Conservation (phyloP, 1,284 basidiomycete genomes). For the Pseudozyma sp. region DNA sequence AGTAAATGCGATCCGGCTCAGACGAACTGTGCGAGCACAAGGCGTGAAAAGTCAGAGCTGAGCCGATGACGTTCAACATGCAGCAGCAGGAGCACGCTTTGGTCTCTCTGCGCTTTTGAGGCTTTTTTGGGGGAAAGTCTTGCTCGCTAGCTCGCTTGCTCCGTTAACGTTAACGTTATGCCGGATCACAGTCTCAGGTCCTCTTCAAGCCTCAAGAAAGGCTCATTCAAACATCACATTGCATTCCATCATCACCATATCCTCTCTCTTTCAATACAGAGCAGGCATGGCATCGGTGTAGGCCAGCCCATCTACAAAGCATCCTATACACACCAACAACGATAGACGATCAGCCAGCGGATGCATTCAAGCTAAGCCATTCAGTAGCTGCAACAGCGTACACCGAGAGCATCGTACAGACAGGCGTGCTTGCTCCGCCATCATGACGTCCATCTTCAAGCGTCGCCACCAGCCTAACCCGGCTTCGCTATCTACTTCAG, state of each 20-base stretch:
- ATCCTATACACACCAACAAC: not conserved
- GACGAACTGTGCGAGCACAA: not conserved
- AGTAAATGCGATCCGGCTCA: too few relatives aligned
- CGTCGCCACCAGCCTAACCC: constrained; percentile 44
- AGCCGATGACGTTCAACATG: constrained; percentile 1
- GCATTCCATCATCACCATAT: not conserved
- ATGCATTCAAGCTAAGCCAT: not conserved
- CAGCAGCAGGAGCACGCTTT: not conserved
- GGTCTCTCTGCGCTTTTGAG: not conserved
- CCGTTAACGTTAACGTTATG: too few relatives aligned
- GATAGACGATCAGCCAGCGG: not conserved
- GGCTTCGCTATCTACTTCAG: constrained; percentile 16
- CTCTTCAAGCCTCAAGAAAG: too few relatives aligned
- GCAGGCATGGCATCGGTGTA: not conserved
- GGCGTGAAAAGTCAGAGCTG: not conserved
- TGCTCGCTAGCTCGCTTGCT: not conserved
- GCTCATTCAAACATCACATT: too few relatives aligned
- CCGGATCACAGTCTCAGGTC: not conserved
- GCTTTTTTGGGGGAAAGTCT: not conserved
- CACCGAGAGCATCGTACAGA: not conserved
- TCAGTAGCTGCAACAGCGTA: not conserved
- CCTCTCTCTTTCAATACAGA: not conserved
- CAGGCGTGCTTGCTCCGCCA: not conserved
- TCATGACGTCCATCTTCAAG: constrained; percentile 41
- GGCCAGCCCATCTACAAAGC: not conserved